Evolutionary conservation across 2,329 filamentous ascomycete species (phyloP).

Genomic region (Bertia moriformis): DNA sequence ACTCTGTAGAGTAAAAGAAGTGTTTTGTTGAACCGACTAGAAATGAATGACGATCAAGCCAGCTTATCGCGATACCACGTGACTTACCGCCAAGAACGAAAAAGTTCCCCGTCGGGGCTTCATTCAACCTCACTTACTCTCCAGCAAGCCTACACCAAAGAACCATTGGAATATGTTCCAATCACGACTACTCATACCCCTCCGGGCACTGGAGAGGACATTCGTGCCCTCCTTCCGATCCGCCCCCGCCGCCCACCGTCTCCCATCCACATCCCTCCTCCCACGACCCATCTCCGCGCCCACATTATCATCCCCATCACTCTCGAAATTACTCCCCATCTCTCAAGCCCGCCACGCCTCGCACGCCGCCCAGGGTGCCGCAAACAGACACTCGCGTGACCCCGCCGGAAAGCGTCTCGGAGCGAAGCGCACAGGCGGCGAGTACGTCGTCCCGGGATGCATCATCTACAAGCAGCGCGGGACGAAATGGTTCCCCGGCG

Average conservation of each 20-base stretch:
- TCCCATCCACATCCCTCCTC: not conserved
- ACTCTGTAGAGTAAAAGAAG: not conserved
- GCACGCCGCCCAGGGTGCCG: not conserved
- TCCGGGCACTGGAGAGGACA: not conserved
- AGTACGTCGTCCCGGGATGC: slow-evolving; percentile 55
- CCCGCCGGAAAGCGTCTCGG: slow-evolving; percentile 52
- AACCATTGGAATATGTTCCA: not conserved
- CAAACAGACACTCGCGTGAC: slow-evolving; percentile 42
- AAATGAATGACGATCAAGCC: not conserved
- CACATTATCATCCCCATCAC: not conserved
- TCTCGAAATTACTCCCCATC: not conserved
- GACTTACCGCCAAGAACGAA: not conserved
- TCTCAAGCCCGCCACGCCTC: not conserved
- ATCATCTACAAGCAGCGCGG: slow-evolving; percentile 59
- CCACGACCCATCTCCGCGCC: slow-evolving; percentile 1
- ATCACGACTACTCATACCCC: not conserved
- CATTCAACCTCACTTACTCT: not conserved
- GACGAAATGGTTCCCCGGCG: slow-evolving; percentile 53
- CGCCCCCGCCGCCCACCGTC: not conserved
- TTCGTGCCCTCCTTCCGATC: not conserved
- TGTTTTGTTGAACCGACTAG: not conserved
- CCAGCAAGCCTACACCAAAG: too few relatives aligned
- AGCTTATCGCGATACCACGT: not conserved
- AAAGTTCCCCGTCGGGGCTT: not conserved
- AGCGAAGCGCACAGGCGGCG: slow-evolving; percentile 48